phyloP scores from a whole-genome alignment of 495 filamentous ascomycete genomes.

The Lindgomyces ingoldianus region DNA sequence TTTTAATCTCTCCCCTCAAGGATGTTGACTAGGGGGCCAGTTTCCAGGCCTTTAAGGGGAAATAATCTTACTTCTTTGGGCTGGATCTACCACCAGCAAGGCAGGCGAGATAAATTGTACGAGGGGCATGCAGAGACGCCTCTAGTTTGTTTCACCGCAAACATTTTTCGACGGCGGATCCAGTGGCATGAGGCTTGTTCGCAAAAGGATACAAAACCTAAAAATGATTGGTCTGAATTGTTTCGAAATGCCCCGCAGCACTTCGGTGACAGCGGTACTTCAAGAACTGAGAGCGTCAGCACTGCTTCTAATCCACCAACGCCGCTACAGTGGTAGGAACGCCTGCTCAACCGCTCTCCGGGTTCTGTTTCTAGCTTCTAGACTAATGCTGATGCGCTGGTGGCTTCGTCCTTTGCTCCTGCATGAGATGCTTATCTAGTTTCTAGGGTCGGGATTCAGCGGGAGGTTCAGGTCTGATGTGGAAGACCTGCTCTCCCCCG shows the following conservation, averaged over 20 bases:
- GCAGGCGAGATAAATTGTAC: neutral
- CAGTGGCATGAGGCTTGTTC: neutral
- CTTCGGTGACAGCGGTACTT: too few relatives aligned
- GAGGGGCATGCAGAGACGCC: neutral
- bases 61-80: too few relatives aligned
- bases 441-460: neutral
- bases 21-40: too few relatives aligned
- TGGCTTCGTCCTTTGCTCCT: neutral
- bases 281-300: too few relatives aligned
- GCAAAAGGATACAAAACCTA: neutral
- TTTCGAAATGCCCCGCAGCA: neutral
- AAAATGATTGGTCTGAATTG: neutral
- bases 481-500: too few relatives aligned
- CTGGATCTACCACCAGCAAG: too few relatives aligned
- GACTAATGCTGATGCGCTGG: neutral
- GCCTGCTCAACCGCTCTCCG: neutral
- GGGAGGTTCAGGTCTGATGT: too few relatives aligned
- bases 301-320: too few relatives aligned
- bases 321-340: neutral
- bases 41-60: too few relatives aligned
- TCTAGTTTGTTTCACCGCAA: neutral
- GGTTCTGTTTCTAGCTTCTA: neutral
- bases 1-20: too few relatives aligned
- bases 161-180: neutral
- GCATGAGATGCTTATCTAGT: neutral